phyloP scores from a whole-genome alignment of 1,139 yeast species.

The Pichia cactophila region DNA sequence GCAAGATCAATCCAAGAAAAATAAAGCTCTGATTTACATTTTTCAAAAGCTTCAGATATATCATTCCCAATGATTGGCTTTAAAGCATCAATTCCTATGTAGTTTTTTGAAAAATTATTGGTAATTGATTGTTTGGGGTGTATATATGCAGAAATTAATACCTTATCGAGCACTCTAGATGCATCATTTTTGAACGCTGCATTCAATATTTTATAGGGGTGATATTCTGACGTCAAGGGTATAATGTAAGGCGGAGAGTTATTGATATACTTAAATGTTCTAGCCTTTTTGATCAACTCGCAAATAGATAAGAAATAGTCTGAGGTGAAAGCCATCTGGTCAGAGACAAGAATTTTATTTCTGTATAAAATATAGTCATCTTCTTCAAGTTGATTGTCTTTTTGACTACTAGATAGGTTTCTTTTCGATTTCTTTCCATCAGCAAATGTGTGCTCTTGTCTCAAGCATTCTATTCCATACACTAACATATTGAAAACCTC shows the following conservation, averaged over 20 bases:
- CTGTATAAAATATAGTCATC: background rate
- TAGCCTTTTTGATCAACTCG: slow-evolving; percentile 20
- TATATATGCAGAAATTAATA: slow-evolving; percentile 25
- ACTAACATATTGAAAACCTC: slow-evolving; percentile 38
- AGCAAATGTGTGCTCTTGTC: slow-evolving; percentile 20
- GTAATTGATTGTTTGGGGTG: slow-evolving; percentile 11
- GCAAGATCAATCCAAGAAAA: slow-evolving; percentile 52
- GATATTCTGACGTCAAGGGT: slow-evolving; percentile 20
- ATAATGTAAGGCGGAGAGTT: slow-evolving; percentile 26
- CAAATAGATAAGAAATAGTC: slow-evolving; percentile 12
- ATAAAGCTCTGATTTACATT: slow-evolving; percentile 22
- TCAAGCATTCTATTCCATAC: slow-evolving; percentile 29
- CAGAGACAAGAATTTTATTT: slow-evolving; percentile 6
- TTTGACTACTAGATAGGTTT: background rate
- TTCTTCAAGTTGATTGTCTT: background rate
- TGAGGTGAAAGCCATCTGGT: slow-evolving; percentile 11
- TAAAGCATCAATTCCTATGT: background rate
- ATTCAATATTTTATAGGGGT: slow-evolving; percentile 21
- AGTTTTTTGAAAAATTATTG: background rate
- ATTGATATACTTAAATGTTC: slow-evolving; percentile 22
- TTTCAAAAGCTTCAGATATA: slow-evolving; percentile 10
- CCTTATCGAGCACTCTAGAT: slow-evolving; percentile 1
- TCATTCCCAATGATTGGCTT: background rate
- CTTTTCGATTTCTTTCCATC: background rate
- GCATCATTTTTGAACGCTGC: slow-evolving; percentile 12